Evolutionary conservation across 2,329 filamentous ascomycete species (phyloP).

Genomic region (Cercospora sojina): DNA sequence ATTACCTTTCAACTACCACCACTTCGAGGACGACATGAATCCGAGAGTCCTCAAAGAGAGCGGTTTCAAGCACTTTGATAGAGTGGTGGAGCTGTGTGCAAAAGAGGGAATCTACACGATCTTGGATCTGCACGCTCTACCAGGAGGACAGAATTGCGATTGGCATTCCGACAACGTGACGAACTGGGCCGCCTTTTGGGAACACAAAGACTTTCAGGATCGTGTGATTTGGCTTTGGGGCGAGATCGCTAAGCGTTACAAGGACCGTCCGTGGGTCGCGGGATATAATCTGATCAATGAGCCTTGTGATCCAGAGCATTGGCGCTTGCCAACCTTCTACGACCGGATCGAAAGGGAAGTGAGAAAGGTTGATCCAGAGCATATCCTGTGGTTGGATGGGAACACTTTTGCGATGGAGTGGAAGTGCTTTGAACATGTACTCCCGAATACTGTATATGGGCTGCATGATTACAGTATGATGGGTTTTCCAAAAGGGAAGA

Average conservation of each 20-base stretch:
- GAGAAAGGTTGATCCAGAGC: conserved; percentile 48
- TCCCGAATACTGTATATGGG: conserved; percentile 51
- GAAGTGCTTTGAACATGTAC: conserved; percentile 43
- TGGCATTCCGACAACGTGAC: conserved; percentile 53
- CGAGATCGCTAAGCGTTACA: conserved; percentile 49
- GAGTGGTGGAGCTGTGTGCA: conserved; percentile 51
- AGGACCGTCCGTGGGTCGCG: conserved; percentile 48
- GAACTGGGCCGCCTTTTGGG: conserved; percentile 52
- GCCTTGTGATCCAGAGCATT: conserved; percentile 50
- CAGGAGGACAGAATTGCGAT: conserved; percentile 52
- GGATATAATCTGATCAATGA: conserved; percentile 57
- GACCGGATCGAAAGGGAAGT: conserved; percentile 49
- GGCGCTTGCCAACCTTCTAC: conserved; percentile 49
- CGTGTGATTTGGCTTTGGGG: conserved; percentile 52
- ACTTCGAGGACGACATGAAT: conserved; percentile 54
- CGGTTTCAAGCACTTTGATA: conserved; percentile 53
- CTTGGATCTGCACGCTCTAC: conserved; percentile 51
- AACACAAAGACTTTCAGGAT: conserved; percentile 53
- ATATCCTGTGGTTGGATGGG: conserved; percentile 47
- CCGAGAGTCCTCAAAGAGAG: conserved; percentile 47
- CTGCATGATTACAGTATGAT: conserved; percentile 56
- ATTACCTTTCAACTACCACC: conserved; percentile 61
- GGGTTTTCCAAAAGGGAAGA: conserved; percentile 50
- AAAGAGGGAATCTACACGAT: conserved; percentile 52
- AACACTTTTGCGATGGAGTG: conserved; percentile 44